Base-by-base conservation (phyloP, 2,329 filamentous ascomycete species). In the Trichophyton verrucosum region DNA sequence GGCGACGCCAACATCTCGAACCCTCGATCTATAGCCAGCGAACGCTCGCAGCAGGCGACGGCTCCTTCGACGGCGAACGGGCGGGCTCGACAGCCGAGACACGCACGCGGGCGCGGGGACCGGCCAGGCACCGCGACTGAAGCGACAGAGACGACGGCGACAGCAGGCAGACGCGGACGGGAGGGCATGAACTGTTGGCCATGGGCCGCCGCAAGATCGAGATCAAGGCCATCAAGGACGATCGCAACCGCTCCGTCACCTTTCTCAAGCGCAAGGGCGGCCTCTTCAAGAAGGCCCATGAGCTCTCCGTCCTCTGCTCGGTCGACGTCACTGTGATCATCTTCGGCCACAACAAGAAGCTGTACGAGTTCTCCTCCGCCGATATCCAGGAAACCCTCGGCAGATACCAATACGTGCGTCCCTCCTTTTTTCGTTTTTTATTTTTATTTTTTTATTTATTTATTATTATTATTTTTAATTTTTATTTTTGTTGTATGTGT, bases 221-320 rank as follows among this genome's bases (percentile, higher is more conserved):
- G 80, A 97, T 99, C 81, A 96, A 96, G 79, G 90, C 92, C 68
- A 97, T 97, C 82, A 96, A 96, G 78, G 91, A 96, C 85, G 91
- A 96, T 77, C 86, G 91, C 71, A 96, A 96, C 74, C 90, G 91
- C 74, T 96, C 91, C 70, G 91, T 96, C 66, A 99, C 94, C 51
- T 99, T 99, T 75, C 80, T 99, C 68, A 99, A 99, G 82, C 89
- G 94, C 78, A 99, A 99, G 77, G 94, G 92, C 69, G 94, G 94
- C 69, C 81, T 99, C 57, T 99, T 99, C 83, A 99, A 99, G 81
- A 99, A 99, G 83, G 94, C 94, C 60, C 91, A 99, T 75, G 94
- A 99, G 81, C 83, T 99, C 59, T 96, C 92, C 59, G 94, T 99
- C 55, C 86, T 99, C 65, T 99, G 94, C 75, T 96, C 91, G 44